Evolutionary conservation across 306 rosid genomes (phyloP).

Genomic region (Dalbergia cochinchinensis): DNA sequence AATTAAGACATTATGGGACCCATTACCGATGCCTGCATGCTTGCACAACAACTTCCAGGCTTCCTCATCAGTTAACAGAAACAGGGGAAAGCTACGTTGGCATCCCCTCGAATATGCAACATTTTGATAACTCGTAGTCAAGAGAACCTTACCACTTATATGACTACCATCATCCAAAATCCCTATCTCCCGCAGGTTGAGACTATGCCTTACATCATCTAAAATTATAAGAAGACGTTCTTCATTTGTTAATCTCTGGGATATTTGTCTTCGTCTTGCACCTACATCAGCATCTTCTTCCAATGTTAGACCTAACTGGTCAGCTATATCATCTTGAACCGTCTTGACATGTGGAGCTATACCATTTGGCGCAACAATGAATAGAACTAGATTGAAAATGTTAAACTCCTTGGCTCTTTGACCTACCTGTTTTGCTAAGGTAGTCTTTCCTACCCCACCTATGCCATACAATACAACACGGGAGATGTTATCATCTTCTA

Average conservation of each 20-base stretch:
- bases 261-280: background rate
- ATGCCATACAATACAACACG: background rate
- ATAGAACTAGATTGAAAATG: background rate
- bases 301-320: background rate
- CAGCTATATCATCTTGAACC: constrained; percentile 7
- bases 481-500: background rate
- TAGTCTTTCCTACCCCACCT: background rate
- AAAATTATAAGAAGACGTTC: background rate
- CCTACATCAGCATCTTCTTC: background rate
- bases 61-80: background rate
- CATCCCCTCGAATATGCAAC: background rate
- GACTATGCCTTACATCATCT: background rate
- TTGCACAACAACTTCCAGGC: background rate
- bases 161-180: background rate
- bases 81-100: background rate
- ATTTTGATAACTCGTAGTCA: background rate
- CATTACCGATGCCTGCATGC: background rate
- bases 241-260: background rate
- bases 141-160: background rate
- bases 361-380: no score
- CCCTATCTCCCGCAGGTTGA: background rate
- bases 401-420: background rate
- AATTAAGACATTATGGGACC: background rate
- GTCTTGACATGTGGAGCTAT: background rate
- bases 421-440: constrained; percentile 8